Evolutionary conservation across 129 eudicot species (phyloP), one percentile per base, ranked within the genome.

Genomic region (Rutidosis leptorrhynchoides): DNA sequence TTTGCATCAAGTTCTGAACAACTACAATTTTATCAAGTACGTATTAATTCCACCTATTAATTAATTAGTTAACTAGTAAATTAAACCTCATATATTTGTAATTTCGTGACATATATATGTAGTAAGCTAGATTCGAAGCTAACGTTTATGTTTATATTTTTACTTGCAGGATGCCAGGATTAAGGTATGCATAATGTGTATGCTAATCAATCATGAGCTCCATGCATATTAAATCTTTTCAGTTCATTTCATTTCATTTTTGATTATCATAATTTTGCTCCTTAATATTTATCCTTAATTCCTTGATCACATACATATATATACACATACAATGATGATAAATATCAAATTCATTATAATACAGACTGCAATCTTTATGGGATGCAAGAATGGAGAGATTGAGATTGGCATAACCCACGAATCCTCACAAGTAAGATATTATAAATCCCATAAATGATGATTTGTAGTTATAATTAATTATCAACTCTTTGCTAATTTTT

Each of bases 21-120:
- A 75, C 69, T 74, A 33, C 90, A 86, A 58, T 93, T 93, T 52
- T 93, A 93, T 79, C 87, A 76, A 83, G 99, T 89, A n/a, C n/a
- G n/a, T n/a, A n/a, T n/a, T n/a, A 78, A 65, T 19, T 53, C 15
- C 16, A 24, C 62, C 55, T 20, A 11, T 20, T 21, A 8, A 11
- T 22, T 33, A n/a, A 26, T 2, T 57, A 48, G 17, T 3, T n/a
- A n/a, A n/a, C n/a, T n/a, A n/a, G n/a, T n/a, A n/a, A n/a, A n/a
- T n/a, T n/a, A 14, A 5, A 48, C 20, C 20, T n/a, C 23, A 48
- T 48, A 48, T n/a, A 37, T 37, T 37, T 37, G 40, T 32, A 37
- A 37, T 37, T 37, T 37, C 43, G 9, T 37, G 43, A 37, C 11
- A 15, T 15, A 37, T 70, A 3, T 53, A 58, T 59, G 63, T 49